Base-by-base conservation (phyloP, 1,284 basidiomycete genomes). In the Abortiporus biennis region DNA sequence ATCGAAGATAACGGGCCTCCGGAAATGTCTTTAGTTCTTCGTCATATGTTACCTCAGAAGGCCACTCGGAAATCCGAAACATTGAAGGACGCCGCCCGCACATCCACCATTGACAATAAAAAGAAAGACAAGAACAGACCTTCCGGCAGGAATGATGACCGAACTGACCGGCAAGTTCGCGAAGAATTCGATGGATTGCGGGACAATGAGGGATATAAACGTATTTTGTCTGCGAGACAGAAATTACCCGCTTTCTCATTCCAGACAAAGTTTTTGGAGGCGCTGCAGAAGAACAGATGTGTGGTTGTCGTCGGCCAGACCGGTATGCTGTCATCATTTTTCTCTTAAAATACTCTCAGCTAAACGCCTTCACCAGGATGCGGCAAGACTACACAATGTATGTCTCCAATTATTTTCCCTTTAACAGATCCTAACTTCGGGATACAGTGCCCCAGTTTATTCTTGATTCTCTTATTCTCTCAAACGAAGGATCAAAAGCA, bases 311-410 rank as follows among this genome's bases (percentile, higher is more conserved):
- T 92, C 1, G 88, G 90, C 42, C 87, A 93, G 64, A 91, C 88
- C 48, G 82, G 83, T 78, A 22, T 42, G 25, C 44, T 19, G 22
- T 46, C 21, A 27, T 12, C 36, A 36, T 40, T 27, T 13, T 9
- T 23, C 23, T 16, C 4, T 41, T 15, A 12, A n/a, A n/a, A n/a
- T n/a, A n/a, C n/a, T n/a, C n/a, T 32, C 34, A 11, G 44, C 19
- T 2, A 11, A n/a, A 1, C 0, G 1, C 5, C 1, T 43, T 9
- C 16, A 13, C 21, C 25, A 78, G 90, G 93, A 42, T 92, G 86
- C 47, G 94, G 93, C 24, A 97, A 97, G 62, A 92, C 89, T 2
- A 90, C 86, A 1, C 86, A 88, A 61, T 62, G 87, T 88, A 54
- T 38, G 68, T 38, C 13, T 40, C 3, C 25, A 25, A 16, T 24